Percentiles rank a stretch among this genome's conserved stretches.
phyloP scores from a whole-genome alignment of 2,329 filamentous ascomycete genomes.

The Aphanoascus verrucosus region DNA sequence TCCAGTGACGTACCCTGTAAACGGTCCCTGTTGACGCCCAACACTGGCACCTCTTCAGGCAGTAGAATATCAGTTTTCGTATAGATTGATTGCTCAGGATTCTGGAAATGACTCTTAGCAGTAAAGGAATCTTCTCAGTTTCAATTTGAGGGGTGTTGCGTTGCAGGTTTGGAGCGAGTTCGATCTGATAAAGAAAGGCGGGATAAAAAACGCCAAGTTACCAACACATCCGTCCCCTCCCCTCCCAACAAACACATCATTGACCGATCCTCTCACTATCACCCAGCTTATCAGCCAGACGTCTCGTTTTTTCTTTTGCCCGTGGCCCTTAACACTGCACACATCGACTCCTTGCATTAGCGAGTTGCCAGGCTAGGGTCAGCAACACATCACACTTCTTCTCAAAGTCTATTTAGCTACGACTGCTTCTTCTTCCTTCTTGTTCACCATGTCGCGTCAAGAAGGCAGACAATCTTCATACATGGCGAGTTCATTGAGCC shows the following conservation, averaged over 20 bases:
- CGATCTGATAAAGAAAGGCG: background rate
- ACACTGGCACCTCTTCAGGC: background rate
- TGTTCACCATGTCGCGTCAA: slow-evolving; percentile 1
- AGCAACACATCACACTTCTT: background rate
- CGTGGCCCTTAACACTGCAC: background rate
- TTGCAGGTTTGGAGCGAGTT: background rate
- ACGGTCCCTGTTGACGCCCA: background rate
- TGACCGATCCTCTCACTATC: background rate
- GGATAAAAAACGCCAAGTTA: slow-evolving; percentile 5
- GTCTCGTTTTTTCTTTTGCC: slow-evolving; percentile 8
- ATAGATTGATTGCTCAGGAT: background rate
- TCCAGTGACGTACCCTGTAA: background rate
- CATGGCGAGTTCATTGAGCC: slow-evolving; percentile 69
- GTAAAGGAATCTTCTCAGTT: background rate
- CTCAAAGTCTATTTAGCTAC: slow-evolving; percentile 5
- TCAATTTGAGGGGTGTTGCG: background rate
- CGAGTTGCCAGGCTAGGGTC: background rate
- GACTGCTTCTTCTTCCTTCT: background rate
- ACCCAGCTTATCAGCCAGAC: background rate
- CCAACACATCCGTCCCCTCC: slow-evolving; percentile 1
- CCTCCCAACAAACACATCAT: slow-evolving; percentile 11
- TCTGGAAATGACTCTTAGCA: background rate
- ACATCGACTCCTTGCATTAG: background rate
- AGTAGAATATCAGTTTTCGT: background rate
- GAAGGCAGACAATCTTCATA: slow-evolving; percentile 1